Base-by-base conservation (phyloP, 371 early-diverging fungal species). In the Mucor plumbeus region DNA sequence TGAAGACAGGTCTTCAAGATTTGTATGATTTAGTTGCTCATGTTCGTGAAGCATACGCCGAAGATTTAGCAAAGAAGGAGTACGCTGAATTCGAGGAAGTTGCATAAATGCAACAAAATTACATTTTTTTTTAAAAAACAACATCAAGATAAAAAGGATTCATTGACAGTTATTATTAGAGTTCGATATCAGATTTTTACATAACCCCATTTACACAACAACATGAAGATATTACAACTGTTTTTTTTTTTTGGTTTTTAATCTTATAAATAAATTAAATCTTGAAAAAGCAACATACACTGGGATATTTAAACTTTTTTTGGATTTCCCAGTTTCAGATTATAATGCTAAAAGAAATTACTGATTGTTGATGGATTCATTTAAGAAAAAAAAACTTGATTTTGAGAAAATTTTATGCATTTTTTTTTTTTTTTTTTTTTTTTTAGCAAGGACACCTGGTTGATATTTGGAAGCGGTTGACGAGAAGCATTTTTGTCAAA, bases 1-100 rank as follows among this genome's bases (percentile, higher is more conserved):
- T 97, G 65, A 79, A 89, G 72, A 91, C 93, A 74, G 99, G 97
- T 11, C 77, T 98, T 36, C 88, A 89, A 58, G 93, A 96, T 71
- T 70, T 98, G 65, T 81, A 82, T 34, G 86, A 88, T 34, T 69
- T 97, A 55, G 91, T 90, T 66, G 79, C 81, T 13, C 88, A 91
- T 76, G 80, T 94, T 43, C 74, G 78, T 43, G 65, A 80, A 17
- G 69, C 87, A 26, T 93, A 93, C 82, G 79, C 82, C 39, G 76
- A 72, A 1, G 89, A 87, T 68, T 82, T 92, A 11, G 73, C 69
- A 31, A 80, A 73, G 66, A 44, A 71, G 34, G 73, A 75, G 11
- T 77, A 72, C 61, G 67, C 48, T 34, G 67, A 64, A 39, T 77
- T 71, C 63, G 77, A 77, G 35, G 77, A 77, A 68, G 48, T 68